phyloP scores from a whole-genome alignment of 2,329 filamentous ascomycete genomes.

The Gyromitra esculenta region DNA sequence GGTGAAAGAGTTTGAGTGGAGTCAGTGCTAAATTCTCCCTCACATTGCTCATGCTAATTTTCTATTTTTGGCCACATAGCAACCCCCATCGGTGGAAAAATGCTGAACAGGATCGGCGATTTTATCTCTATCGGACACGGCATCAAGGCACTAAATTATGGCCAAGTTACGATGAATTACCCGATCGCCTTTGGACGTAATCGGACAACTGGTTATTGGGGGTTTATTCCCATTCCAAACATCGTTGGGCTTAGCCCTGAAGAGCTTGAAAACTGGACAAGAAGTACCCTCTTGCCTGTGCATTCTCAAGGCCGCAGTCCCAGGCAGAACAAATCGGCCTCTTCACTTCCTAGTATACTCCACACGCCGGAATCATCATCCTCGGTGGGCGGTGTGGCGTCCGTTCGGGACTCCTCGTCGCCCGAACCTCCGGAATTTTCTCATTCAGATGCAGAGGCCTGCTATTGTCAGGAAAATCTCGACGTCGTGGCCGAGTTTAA shows the following conservation, averaged over 20 bases:
- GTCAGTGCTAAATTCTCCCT: neutral
- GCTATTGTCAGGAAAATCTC: slow-evolving; percentile 7
- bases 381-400: neutral
- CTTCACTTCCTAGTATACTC: neutral
- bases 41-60: neutral
- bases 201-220: slow-evolving; percentile 5
- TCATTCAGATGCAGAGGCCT: slow-evolving; percentile 7
- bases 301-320: neutral
- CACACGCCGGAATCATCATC: neutral
- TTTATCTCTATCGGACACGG: slow-evolving; percentile 11
- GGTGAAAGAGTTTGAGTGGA: slow-evolving; percentile 33
- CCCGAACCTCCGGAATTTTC: neutral
- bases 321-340: neutral
- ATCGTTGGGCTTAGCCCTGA: slow-evolving; percentile 9
- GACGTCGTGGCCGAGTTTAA: slow-evolving; percentile 18
- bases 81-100: neutral
- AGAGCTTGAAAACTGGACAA: slow-evolving; percentile 27
- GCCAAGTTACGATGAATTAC: neutral
- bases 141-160: slow-evolving; percentile 4
- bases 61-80: neutral
- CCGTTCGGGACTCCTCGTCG: neutral
- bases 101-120: slow-evolving; percentile 13
- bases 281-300: slow-evolving; percentile 6
- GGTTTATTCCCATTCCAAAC: neutral
- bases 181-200: slow-evolving; percentile 22